phyloP scores from a whole-genome alignment of 345 rosid genomes.

The Euphorbia lathyris region DNA sequence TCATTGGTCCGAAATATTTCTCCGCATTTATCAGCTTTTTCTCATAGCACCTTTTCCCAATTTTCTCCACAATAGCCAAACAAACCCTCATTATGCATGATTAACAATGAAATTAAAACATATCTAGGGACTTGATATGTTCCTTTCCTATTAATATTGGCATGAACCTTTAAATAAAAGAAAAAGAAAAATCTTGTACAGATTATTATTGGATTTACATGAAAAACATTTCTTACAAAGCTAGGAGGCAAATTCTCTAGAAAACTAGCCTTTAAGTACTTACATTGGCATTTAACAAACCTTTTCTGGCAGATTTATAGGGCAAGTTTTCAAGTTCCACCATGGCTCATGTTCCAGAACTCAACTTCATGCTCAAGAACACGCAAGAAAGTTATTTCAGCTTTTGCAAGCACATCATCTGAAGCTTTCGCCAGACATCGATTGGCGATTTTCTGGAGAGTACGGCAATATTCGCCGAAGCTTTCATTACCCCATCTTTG shows the following conservation, averaged over 20 bases:
- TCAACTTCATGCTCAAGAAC: slow-evolving; percentile 68
- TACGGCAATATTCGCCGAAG: slow-evolving; percentile 51
- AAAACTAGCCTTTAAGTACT: background rate
- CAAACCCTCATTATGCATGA: too few relatives aligned
- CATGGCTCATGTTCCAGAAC: slow-evolving; percentile 76
- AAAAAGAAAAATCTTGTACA: too few relatives aligned
- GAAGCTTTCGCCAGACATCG: slow-evolving; percentile 54
- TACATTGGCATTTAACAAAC: background rate
- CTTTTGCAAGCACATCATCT: slow-evolving; percentile 33
- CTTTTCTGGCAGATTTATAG: background rate
- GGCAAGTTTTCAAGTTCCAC: slow-evolving; percentile 21
- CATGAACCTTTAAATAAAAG: too few relatives aligned
- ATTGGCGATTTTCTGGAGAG: slow-evolving; percentile 49
- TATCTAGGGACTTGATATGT: too few relatives aligned
- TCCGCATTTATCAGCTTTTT: too few relatives aligned
- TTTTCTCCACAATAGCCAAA: too few relatives aligned
- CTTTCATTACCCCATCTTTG: slow-evolving; percentile 77
- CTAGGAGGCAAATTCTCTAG: background rate
- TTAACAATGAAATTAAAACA: too few relatives aligned
- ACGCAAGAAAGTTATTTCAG: slow-evolving; percentile 48
- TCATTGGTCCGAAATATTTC: too few relatives aligned
- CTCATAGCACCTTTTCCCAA: too few relatives aligned
- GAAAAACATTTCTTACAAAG: background rate
- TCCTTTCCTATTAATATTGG: too few relatives aligned
- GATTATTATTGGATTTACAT: too few relatives aligned